Base-by-base conservation (phyloP, 768 basidiomycete genomes). In the Pleurotus tuber-regium region DNA sequence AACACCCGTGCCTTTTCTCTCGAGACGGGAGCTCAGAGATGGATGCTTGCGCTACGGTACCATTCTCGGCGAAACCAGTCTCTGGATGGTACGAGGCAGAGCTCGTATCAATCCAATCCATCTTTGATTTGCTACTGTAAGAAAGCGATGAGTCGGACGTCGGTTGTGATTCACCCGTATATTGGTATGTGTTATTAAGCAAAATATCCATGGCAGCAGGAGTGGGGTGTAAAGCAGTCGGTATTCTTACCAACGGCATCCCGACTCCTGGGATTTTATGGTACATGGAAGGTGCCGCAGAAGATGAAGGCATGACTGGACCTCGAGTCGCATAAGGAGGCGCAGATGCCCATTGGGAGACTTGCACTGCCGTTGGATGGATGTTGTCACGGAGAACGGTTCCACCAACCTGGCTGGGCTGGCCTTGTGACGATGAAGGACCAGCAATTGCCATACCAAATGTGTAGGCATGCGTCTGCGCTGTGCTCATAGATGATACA, bases 1-100 rank as follows among this genome's bases (percentile, higher is more conserved):
- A 80, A 58, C 88, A 90, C 25, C 73, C 78, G 66, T 90, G 87
- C 70, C 82, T 82, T 76, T 83, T 84, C 76, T 86, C 83, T 66
- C 83, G 78, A 60, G 73, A 71, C 51, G 71, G 62, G 23, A 28
- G 21, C 14, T 43, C 51, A 33, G 46, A 23, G 14, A n/a, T n/a
- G n/a, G n/a, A n/a, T n/a, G n/a, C n/a, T n/a, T n/a, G n/a, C n/a
- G n/a, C n/a, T n/a, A n/a, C n/a, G n/a, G n/a, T n/a, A n/a, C n/a
- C n/a, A n/a, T n/a, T n/a, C n/a, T n/a, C n/a, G n/a, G n/a, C n/a
- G n/a, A n/a, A n/a, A n/a, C n/a, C n/a, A n/a, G n/a, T n/a, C n/a
- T n/a, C n/a, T n/a, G n/a, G n/a, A n/a, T n/a, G n/a, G n/a, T n/a
- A n/a, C n/a, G n/a, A n/a, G n/a, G n/a, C n/a, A n/a, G n/a, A n/a